Percentiles rank a stretch among this genome's conserved stretches.
Evolutionary conservation across 2,329 filamentous ascomycete genomes (phyloP).

Genomic region (Emmonsia crescens): DNA sequence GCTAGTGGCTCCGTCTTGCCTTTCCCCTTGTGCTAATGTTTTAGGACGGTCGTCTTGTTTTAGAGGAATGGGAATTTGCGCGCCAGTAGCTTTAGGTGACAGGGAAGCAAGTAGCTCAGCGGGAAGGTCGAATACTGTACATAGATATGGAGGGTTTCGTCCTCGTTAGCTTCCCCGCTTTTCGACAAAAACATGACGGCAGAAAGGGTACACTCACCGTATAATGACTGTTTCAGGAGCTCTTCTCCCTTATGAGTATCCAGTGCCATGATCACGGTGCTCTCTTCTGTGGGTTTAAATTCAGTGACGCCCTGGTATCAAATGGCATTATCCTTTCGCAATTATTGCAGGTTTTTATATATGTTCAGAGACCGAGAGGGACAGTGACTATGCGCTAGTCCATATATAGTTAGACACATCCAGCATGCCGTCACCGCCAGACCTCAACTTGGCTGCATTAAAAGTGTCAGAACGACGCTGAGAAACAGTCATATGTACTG

Average conservation of each 20-base stretch:
- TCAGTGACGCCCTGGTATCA: not conserved
- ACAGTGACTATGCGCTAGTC: not conserved
- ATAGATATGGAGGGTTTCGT: conserved; percentile 9
- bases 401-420: not conserved
- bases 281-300: not conserved
- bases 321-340: not conserved
- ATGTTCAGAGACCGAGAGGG: not conserved
- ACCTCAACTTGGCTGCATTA: not conserved
- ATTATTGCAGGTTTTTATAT: not conserved
- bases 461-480: not conserved
- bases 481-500: not conserved
- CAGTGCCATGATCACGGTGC: conserved; percentile 8
- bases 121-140: conserved; percentile 70
- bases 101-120: conserved; percentile 60
- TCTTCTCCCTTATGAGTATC: conserved; percentile 22
- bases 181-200: not conserved
- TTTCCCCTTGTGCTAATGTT: conserved; percentile 25
- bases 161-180: not conserved
- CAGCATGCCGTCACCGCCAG: not conserved
- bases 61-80: conserved; percentile 21
- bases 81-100: conserved; percentile 42
- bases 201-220: conserved; percentile 29
- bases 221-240: conserved; percentile 40
- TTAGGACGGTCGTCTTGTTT: conserved; percentile 16
- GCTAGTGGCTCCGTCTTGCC: conserved; percentile 33